Base-by-base conservation (phyloP, 805 yeast species). In the Wickerhamomyces pijperi region DNA sequence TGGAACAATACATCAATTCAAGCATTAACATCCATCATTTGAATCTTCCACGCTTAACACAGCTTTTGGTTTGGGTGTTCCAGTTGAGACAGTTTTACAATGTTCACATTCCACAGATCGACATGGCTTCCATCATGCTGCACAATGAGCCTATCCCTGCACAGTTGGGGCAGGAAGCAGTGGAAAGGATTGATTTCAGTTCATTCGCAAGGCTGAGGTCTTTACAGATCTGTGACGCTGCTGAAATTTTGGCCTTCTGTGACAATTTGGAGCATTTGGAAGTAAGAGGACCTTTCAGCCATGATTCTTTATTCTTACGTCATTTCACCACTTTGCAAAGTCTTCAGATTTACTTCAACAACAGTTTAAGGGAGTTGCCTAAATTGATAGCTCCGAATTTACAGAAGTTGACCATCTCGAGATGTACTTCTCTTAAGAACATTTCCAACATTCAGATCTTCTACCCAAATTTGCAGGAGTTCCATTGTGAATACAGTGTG, bases 1-100 rank as follows among this genome's bases (percentile, higher is more conserved):
- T 47, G 25, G 51, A 47, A 38, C 51, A 47, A 36, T 44, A 43
- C 21, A 29, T 44, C 28, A 39, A 46, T 23, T 33, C 46, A 5
- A 33, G 23, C 1, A 28, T 47, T n/a, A 19, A 38, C 3, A 39
- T 48, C 14, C 21, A 36, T 18, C 16, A 40, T 28, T 17, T 48
- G 3, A 19, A 38, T 19, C 36, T 43, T 1, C 50, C 50, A n/a
- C 32, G 32, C n/a, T 20, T 47, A 15, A 23, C 18, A 8, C 19
- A 33, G 14, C n/a, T 47, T 3, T 18, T 40, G 6, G 33, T 46
- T 1, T 44, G 47, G 49, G 46, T 42, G 9, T 42, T 40, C 36
- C 21, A 39, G 13, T 35, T 47, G 11, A 28, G 34, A 5, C 28
- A 32, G 5, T 14, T 47, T 8, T 20, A 38, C 19, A 28, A 44